Evolutionary conservation across 1,139 yeast species (phyloP).

Genomic region (Kurtzmaniella natalensis): DNA sequence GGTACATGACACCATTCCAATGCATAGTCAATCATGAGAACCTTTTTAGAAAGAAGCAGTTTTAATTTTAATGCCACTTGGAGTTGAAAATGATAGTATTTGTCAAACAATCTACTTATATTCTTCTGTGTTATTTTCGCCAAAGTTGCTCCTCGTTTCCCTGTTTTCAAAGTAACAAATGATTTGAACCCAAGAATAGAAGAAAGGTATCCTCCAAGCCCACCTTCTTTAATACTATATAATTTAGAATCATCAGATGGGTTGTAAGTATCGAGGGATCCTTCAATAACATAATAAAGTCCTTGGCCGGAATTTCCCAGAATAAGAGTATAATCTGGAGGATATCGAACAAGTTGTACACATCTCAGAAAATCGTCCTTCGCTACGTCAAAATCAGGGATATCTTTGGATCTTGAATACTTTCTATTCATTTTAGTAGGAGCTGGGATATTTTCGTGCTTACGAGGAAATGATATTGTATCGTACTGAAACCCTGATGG

Average conservation of each 20-base stretch:
- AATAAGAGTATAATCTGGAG: constrained; percentile 54
- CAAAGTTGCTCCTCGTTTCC: constrained; percentile 53
- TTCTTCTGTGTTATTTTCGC: constrained; percentile 67
- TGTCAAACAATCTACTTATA: constrained; percentile 66
- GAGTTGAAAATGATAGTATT: constrained; percentile 69
- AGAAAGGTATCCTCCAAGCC: constrained; percentile 83
- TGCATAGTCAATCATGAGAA: constrained; percentile 81
- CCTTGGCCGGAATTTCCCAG: constrained; percentile 72
- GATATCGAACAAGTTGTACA: constrained; percentile 52
- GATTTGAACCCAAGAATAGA: constrained; percentile 78
- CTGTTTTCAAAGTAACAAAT: constrained; percentile 56
- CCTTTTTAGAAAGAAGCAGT: constrained; percentile 58
- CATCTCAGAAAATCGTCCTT: constrained; percentile 63
- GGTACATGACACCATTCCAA: constrained; percentile 90
- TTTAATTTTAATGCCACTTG: constrained; percentile 74
- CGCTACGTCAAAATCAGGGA: constrained; percentile 38
- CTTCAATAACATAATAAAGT: constrained; percentile 73
- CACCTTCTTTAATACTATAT: constrained; percentile 69
- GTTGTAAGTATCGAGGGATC: constrained; percentile 54
- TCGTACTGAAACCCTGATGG: constrained; percentile 1
- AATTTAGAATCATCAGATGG: constrained; percentile 23
- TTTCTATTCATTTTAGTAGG: not conserved
- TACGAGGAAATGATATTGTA: constrained; percentile 15
- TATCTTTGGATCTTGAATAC: not conserved
- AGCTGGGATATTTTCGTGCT: not conserved